These are phyloP conservation scores for Sclerotinia glacialis DNA, from an alignment of 2,329 filamentous ascomycete species.

Conservation along the genomic window DNA sequence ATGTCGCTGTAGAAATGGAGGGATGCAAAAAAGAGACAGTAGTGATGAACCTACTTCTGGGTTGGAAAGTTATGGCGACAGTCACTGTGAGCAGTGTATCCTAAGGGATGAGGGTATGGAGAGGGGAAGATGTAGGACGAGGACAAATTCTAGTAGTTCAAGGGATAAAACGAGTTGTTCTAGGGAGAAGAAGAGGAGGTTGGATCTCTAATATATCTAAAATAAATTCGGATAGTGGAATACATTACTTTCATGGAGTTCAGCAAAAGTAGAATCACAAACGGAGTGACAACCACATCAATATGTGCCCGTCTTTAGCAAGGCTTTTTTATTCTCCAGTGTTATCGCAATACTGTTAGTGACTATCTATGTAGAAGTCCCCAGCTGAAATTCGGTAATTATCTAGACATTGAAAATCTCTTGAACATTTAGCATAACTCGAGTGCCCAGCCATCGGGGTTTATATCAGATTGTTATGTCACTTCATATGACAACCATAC, in stretches of 20 bases:
- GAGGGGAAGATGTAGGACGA: conserved; percentile 15
- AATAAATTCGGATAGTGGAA: background rate
- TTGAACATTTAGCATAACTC: background rate
- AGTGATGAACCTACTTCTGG: background rate
- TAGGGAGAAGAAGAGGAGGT: conserved; percentile 6
- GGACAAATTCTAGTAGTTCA: conserved; percentile 12
- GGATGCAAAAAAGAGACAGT: background rate
- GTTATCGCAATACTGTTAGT: background rate
- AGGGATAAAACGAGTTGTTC: conserved; percentile 6
- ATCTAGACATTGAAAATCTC: background rate
- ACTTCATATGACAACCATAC: background rate
- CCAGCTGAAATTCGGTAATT: background rate
- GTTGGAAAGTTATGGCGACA: background rate
- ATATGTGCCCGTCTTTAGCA: background rate
- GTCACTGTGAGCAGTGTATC: background rate
- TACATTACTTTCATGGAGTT: background rate
- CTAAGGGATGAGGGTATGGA: background rate
- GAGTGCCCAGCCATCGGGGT: background rate
- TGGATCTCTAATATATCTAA: background rate
- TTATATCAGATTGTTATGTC: background rate
- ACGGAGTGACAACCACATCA: background rate
- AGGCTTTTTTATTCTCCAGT: background rate
- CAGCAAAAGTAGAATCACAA: background rate
- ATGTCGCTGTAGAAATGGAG: background rate
- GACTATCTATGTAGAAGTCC: background rate